phyloP scores from a whole-genome alignment of 2,329 filamentous ascomycete genomes.

The Ophiocordyceps polyrhachis-furcata region DNA sequence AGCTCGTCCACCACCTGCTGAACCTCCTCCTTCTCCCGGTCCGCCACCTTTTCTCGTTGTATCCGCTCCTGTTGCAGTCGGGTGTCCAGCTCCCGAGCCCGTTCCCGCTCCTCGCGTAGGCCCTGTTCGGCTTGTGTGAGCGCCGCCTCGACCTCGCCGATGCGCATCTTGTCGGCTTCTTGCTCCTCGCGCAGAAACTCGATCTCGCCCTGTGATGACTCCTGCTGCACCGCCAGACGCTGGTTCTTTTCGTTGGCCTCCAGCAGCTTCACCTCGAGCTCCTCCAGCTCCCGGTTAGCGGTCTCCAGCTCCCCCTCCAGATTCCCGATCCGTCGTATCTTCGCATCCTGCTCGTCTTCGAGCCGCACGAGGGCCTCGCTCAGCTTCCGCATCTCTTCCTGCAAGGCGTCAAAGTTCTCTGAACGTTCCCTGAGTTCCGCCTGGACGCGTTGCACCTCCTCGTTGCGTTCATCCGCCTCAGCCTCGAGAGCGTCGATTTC shows the following conservation, averaged over 20 bases:
- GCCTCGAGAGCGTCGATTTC: slow-evolving; percentile 49
- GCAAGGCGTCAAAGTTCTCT: slow-evolving; percentile 80
- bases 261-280: slow-evolving; percentile 63
- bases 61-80: slow-evolving; percentile 64
- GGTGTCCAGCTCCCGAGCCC: slow-evolving; percentile 49
- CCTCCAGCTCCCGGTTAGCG: slow-evolving; percentile 71
- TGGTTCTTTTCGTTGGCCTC: slow-evolving; percentile 81
- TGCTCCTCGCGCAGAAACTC: slow-evolving; percentile 92
- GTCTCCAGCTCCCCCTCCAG: slow-evolving; percentile 70
- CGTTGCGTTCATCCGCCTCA: slow-evolving; percentile 53
- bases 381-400: slow-evolving; percentile 83
- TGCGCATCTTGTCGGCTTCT: slow-evolving; percentile 93
- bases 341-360: slow-evolving; percentile 74
- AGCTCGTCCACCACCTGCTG: slow-evolving; percentile 87
- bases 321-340: slow-evolving; percentile 58
- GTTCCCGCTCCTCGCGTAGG: slow-evolving; percentile 72
- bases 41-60: slow-evolving; percentile 73
- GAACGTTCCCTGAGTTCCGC: slow-evolving; percentile 55
- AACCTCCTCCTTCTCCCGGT: slow-evolving; percentile 83
- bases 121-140: slow-evolving; percentile 61
- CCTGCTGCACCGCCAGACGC: slow-evolving; percentile 73
- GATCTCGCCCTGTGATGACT: slow-evolving; percentile 84
- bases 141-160: slow-evolving; percentile 76
- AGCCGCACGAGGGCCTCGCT: slow-evolving; percentile 72
- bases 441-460: slow-evolving; percentile 51